Evolutionary conservation across 768 basidiomycete species (phyloP).

Genomic region (Ramaria sp.): DNA sequence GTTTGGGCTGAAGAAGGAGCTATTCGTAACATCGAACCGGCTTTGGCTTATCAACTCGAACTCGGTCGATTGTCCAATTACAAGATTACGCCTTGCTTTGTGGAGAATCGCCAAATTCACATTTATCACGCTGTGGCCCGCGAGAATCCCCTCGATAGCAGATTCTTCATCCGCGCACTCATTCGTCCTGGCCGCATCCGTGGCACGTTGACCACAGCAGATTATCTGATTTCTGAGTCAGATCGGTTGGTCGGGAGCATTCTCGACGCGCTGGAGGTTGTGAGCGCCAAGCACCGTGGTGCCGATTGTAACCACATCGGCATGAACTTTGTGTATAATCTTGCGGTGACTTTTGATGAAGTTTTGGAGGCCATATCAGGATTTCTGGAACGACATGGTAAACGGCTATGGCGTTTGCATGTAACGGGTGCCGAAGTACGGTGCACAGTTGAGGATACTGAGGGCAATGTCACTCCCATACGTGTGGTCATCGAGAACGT

Average conservation of each 20-base stretch:
- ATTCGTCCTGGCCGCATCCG: conserved; percentile 91
- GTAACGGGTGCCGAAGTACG: conserved; percentile 98
- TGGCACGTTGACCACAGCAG: conserved; percentile 87
- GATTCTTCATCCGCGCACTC: conserved; percentile 96
- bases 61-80: conserved; percentile 94
- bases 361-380: conserved; percentile 96
- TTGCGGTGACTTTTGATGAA: conserved; percentile 91
- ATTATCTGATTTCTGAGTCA: conserved; percentile 97
- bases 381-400: conserved; percentile 98
- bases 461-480: conserved; percentile 92
- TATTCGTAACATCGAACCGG: conserved; percentile 97
- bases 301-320: conserved; percentile 98
- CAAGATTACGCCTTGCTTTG: conserved; percentile 91
- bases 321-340: conserved; percentile 98
- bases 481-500: conserved; percentile 98
- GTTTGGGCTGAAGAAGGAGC: conserved; percentile 90
- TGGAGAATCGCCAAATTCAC: conserved; percentile 95
- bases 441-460: conserved; percentile 85
- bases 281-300: conserved; percentile 78
- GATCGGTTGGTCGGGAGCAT: conserved; percentile 92
- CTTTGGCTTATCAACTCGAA: conserved; percentile 95
- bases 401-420: conserved; percentile 94
- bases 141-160: conserved; percentile 94
- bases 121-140: conserved; percentile 92
- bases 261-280: conserved; percentile 90